phyloP scores from a whole-genome alignment of 768 basidiomycete genomes.

The Candolleomyces eurysporus region DNA sequence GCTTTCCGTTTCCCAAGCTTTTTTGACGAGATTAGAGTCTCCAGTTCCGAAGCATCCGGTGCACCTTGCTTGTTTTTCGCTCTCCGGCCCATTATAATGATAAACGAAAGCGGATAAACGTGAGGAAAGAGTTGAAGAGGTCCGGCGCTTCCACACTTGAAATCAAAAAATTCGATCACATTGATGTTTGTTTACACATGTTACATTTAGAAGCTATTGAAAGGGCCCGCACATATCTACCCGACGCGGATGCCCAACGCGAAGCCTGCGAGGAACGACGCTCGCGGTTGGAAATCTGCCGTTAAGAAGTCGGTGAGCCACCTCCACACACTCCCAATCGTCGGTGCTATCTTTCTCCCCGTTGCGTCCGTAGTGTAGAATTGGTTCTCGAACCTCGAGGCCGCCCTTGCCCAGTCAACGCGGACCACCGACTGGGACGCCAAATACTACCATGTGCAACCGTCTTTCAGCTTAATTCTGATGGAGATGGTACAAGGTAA shows the following conservation, averaged over 20 bases:
- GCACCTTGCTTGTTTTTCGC: conserved; percentile 81
- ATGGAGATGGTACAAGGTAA: conserved; percentile 14
- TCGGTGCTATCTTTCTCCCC: conserved; percentile 59
- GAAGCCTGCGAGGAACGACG: conserved; percentile 84
- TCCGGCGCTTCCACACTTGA: background rate
- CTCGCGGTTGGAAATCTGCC: conserved; percentile 89
- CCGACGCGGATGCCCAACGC: conserved; percentile 80
- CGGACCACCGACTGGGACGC: conserved; percentile 67
- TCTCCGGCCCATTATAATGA: conserved; percentile 68
- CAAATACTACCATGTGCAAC: conserved; percentile 59
- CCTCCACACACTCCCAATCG: conserved; percentile 59
- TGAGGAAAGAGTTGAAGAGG: background rate
- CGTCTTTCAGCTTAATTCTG: background rate
- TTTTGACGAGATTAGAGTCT: conserved; percentile 43
- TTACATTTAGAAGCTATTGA: background rate
- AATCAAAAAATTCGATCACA: conserved; percentile 7
- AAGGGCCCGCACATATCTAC: conserved; percentile 28
- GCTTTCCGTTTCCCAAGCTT: conserved; percentile 77
- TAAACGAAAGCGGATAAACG: background rate
- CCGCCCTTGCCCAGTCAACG: conserved; percentile 77
- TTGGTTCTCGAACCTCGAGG: conserved; percentile 63
- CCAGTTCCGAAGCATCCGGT: conserved; percentile 56
- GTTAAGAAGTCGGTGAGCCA: conserved; percentile 81
- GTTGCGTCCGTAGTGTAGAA: conserved; percentile 65
- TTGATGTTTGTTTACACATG: background rate